Percentiles rank a stretch among this genome's conserved stretches.
These are phyloP conservation scores for Inosperma sp. DNA, from an alignment of 768 basidiomycete genomes.

Conservation along the genomic window DNA sequence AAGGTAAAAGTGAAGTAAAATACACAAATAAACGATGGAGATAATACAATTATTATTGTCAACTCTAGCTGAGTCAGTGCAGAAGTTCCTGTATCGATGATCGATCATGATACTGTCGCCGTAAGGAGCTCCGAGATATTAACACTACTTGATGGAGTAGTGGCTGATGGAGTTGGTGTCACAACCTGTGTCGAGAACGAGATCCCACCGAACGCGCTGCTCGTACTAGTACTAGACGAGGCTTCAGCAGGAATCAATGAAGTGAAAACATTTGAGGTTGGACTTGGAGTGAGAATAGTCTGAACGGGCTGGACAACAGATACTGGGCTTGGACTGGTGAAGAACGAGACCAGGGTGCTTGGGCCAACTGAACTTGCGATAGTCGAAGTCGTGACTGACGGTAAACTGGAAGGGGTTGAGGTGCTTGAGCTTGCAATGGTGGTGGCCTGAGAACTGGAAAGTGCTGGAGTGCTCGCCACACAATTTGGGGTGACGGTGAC, in stretches of 20 bases:
- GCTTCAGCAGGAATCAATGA: background rate
- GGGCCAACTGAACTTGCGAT: conserved; percentile 11
- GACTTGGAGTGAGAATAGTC: background rate
- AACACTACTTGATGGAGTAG: background rate
- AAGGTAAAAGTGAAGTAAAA: too few species aligned
- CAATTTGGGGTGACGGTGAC: conserved; percentile 27
- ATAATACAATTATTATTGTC: too few species aligned
- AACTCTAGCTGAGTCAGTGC: too few species aligned
- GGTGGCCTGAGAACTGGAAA: background rate
- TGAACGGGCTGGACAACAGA: background rate
- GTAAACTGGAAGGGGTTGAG: background rate
- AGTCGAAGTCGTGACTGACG: conserved; percentile 12
- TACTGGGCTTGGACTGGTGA: background rate
- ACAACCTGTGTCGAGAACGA: background rate
- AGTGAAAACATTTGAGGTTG: conserved; percentile 4
- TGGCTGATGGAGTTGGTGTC: background rate
- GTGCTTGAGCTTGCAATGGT: background rate
- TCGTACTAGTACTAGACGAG: conserved; percentile 5
- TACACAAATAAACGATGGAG: too few species aligned
- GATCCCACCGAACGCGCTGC: conserved; percentile 2
- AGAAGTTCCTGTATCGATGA: background rate
- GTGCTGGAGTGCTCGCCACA: background rate
- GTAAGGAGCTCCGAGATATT: background rate
- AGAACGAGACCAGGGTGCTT: conserved; percentile 7
- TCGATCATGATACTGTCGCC: background rate